Percentiles rank a stretch among this genome's conserved stretches.
Evolutionary conservation across 116 monocot genomes (phyloP).

Genomic region (Phalaenopsis hybrid): DNA sequence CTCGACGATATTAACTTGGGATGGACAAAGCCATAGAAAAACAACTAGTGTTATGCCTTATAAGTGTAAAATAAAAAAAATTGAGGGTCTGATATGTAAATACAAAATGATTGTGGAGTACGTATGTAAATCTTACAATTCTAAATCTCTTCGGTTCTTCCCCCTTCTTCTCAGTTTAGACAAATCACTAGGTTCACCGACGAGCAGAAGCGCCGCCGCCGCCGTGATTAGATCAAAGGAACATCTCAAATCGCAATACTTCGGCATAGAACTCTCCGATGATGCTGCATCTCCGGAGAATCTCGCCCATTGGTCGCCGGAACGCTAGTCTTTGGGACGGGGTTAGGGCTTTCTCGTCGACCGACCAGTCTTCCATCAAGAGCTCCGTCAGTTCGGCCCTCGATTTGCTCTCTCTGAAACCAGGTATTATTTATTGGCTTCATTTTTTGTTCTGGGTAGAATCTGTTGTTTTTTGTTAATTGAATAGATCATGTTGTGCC

Average conservation of each 20-base stretch:
- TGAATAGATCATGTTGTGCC: background rate
- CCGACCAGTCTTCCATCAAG: slow-evolving; percentile 18
- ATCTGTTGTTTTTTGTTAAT: background rate
- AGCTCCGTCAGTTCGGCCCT: slow-evolving; percentile 12
- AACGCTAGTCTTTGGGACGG: slow-evolving; percentile 8
- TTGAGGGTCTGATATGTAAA: too few species aligned
- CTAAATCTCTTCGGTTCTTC: background rate
- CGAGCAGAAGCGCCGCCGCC: background rate
- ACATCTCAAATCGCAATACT: background rate
- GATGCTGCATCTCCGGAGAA: background rate
- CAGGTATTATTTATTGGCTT: slow-evolving; percentile 9
- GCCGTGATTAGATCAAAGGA: background rate
- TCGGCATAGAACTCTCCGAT: background rate
- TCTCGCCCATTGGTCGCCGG: background rate
- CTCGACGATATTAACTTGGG: too few species aligned
- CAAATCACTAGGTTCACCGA: background rate
- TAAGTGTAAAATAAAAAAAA: too few species aligned
- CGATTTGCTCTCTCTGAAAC: slow-evolving; percentile 26
- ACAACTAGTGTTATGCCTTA: too few species aligned
- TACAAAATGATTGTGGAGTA: too few species aligned
- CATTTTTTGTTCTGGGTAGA: background rate
- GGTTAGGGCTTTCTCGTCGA: slow-evolving; percentile 18
- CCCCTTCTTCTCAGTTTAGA: background rate
- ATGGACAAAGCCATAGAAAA: too few species aligned
- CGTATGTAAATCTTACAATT: background rate